Evolutionary conservation across 2,329 filamentous ascomycete species (phyloP).

Genomic region (Cladosporium sp.): DNA sequence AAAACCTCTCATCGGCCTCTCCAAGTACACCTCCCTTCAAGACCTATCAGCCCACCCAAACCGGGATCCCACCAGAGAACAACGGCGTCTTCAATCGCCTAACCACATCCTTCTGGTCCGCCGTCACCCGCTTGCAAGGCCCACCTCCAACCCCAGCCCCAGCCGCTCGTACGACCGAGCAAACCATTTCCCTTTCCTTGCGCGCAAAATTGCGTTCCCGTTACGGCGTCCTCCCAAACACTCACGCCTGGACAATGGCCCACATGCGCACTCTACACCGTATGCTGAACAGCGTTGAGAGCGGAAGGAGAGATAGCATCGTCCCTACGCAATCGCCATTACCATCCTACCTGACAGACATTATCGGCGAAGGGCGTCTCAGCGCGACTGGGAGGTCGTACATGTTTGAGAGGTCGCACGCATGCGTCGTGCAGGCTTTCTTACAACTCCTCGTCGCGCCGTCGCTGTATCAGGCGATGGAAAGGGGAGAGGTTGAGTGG

Average conservation of each 20-base stretch:
- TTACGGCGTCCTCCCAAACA: slow-evolving; percentile 30
- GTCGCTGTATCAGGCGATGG: slow-evolving; percentile 20
- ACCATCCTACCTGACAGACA: slow-evolving; percentile 17
- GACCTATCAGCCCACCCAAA: not conserved
- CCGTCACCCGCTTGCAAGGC: slow-evolving; percentile 21
- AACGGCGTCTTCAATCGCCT: slow-evolving; percentile 23
- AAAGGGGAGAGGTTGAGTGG: slow-evolving; percentile 25
- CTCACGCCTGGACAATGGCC: slow-evolving; percentile 31
- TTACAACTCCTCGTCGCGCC: slow-evolving; percentile 26
- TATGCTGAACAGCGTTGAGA: slow-evolving; percentile 31
- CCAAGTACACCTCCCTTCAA: slow-evolving; percentile 1
- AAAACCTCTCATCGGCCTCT: not conserved
- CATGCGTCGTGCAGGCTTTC: slow-evolving; percentile 29
- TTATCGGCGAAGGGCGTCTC: slow-evolving; percentile 16
- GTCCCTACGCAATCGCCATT: slow-evolving; percentile 25
- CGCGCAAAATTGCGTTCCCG: slow-evolving; percentile 29
- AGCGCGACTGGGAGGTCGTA: slow-evolving; percentile 21
- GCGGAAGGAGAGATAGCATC: slow-evolving; percentile 23
- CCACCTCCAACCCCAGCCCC: slow-evolving; percentile 16
- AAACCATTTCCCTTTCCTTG: slow-evolving; percentile 18
- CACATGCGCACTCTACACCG: slow-evolving; percentile 36
- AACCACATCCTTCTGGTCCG: slow-evolving; percentile 27
- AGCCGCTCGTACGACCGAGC: slow-evolving; percentile 2
- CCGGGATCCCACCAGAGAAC: not conserved
- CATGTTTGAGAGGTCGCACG: slow-evolving; percentile 24